These are phyloP conservation scores for Blastobotrys serpentis DNA, from an alignment of 1,139 yeast genomes.

Conservation along the genomic window DNA sequence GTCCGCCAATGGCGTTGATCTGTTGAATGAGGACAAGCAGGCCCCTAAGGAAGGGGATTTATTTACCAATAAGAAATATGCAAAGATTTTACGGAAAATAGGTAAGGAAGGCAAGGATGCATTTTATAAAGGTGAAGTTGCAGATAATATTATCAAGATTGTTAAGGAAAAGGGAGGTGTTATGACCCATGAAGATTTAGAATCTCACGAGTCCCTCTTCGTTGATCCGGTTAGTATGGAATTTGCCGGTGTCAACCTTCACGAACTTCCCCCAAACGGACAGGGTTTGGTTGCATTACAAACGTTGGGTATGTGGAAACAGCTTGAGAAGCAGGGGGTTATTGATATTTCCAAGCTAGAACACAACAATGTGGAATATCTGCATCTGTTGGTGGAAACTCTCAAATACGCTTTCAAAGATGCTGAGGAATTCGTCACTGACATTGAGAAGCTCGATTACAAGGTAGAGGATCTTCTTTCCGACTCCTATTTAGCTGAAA, in stretches of 20 bases:
- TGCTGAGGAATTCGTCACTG: constrained; percentile 72
- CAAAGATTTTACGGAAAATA: constrained; percentile 52
- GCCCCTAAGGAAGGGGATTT: constrained; percentile 65
- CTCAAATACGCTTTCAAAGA: constrained; percentile 73
- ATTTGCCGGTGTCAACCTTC: constrained; percentile 44
- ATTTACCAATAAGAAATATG: constrained; percentile 53
- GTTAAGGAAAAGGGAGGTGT: constrained; percentile 56
- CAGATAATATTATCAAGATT: constrained; percentile 60
- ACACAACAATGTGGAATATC: constrained; percentile 71
- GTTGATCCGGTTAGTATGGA: constrained; percentile 59
- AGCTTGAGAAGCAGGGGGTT: constrained; percentile 46
- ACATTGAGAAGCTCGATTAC: constrained; percentile 41
- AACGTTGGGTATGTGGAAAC: constrained; percentile 63
- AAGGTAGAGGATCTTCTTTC: constrained; percentile 41
- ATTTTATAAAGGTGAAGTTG: constrained; percentile 67
- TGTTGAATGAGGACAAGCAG: constrained; percentile 41
- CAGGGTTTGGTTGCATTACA: constrained; percentile 73
- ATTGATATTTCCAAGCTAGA: constrained; percentile 48
- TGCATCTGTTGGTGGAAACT: constrained; percentile 68
- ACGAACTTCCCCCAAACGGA: constrained; percentile 85
- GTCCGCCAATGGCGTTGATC: constrained; percentile 39
- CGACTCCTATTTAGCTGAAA: constrained; percentile 47
- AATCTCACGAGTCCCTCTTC: constrained; percentile 54
- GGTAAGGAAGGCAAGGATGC: constrained; percentile 61
- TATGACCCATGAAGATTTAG: constrained; percentile 55